phyloP scores from a whole-genome alignment of 75 land plant species.

The Sequoia sempervirens region DNA sequence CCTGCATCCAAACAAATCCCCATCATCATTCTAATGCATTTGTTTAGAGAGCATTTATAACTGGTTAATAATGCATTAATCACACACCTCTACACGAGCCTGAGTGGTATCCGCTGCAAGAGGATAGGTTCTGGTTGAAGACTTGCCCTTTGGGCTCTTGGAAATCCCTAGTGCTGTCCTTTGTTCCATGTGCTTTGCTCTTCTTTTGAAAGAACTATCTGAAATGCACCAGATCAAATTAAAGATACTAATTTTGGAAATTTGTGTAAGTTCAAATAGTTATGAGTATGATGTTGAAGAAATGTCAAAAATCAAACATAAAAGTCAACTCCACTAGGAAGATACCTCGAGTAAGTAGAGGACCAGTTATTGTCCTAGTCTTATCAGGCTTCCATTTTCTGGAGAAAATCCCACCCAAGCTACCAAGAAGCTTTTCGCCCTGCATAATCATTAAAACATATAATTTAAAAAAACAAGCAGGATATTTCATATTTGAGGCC shows the following conservation, averaged over 20 bases:
- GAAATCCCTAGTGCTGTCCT: conserved; percentile 53
- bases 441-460: conserved; percentile 18
- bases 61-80: not conserved
- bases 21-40: not conserved
- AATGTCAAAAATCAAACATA: not conserved
- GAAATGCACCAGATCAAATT: conserved; percentile 4
- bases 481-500: not conserved
- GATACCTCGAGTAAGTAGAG: conserved; percentile 45
- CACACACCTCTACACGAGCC: conserved; percentile 57
- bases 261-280: not conserved
- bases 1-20: conserved; percentile 33
- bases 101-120: conserved; percentile 40
- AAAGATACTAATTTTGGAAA: not conserved
- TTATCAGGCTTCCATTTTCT: conserved; percentile 95
- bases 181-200: conserved; percentile 53
- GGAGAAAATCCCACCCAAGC: conserved; percentile 89
- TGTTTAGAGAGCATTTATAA: not conserved
- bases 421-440: conserved; percentile 97
- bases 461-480: not conserved
- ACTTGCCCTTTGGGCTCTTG: conserved; percentile 20
- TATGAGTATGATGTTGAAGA: not conserved
- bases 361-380: conserved; percentile 58
- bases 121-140: conserved; percentile 21
- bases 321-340: not conserved
- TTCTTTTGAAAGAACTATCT: conserved; percentile 59